These are phyloP conservation scores for Hypoxylon perforatum DNA, from an alignment of 495 filamentous ascomycete species.

Conservation along the genomic window DNA sequence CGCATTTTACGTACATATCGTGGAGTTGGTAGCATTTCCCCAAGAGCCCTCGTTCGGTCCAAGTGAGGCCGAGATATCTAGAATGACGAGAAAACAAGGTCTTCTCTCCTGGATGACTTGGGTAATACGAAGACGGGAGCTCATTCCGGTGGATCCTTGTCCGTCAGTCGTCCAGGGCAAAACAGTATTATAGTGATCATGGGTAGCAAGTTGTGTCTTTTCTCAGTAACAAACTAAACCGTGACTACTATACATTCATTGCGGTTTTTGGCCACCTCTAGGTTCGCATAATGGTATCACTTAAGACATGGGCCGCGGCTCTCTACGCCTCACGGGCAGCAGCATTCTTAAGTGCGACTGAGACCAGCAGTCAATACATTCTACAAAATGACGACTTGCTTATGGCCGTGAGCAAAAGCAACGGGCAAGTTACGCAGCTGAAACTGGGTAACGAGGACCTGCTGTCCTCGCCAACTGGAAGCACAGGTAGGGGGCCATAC, in stretches of 20 bases:
- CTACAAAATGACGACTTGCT: constrained; percentile 62
- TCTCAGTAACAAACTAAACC: not conserved
- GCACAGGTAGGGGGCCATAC: constrained; percentile 62
- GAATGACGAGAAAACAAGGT: not conserved
- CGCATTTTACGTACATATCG: constrained; percentile 13
- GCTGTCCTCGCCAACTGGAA: constrained; percentile 57
- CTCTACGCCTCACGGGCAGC: constrained; percentile 14
- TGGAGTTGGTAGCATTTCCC: constrained; percentile 11
- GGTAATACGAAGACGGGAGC: not conserved
- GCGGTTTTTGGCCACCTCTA: not conserved
- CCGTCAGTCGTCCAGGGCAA: not conserved
- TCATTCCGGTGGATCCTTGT: not conserved
- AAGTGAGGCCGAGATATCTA: constrained; percentile 23
- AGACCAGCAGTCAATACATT: constrained; percentile 41
- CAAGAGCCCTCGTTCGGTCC: constrained; percentile 13
- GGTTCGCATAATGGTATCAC: constrained; percentile 15
- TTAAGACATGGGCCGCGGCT: constrained; percentile 25
- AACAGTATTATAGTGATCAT: not conserved
- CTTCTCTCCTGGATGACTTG: not conserved
- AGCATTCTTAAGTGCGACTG: constrained; percentile 44
- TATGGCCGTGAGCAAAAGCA: constrained; percentile 56
- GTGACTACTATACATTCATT: not conserved
- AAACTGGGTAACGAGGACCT: constrained; percentile 63
- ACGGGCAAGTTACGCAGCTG: constrained; percentile 55
- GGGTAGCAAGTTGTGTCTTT: not conserved